Evolutionary conservation across 1,284 basidiomycete genomes (phyloP).

Genomic region (Lentinula novae-zelandiae): DNA sequence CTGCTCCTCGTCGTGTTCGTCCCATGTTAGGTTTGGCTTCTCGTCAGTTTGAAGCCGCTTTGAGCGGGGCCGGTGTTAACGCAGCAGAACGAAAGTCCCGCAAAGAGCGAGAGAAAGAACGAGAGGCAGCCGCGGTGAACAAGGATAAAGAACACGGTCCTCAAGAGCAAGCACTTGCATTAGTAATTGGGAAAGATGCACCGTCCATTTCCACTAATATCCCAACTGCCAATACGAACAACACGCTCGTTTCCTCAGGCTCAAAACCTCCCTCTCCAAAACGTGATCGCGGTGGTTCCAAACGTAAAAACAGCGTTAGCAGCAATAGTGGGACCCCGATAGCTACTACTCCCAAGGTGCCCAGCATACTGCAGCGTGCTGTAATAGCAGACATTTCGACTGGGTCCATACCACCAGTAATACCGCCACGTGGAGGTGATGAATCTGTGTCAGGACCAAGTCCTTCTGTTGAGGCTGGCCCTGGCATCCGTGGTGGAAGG

Average conservation of each 20-base stretch:
- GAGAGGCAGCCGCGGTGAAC: conserved; percentile 17
- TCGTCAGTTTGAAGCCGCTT: conserved; percentile 64
- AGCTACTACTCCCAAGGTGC: conserved; percentile 17
- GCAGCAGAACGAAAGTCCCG: conserved; percentile 29
- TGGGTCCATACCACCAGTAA: background rate
- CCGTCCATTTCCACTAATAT: conserved; percentile 18
- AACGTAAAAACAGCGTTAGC: conserved; percentile 11
- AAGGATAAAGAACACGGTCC: conserved; percentile 6
- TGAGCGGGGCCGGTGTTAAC: conserved; percentile 50
- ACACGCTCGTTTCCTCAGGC: background rate
- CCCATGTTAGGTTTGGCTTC: conserved; percentile 56
- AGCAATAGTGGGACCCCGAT: conserved; percentile 10
- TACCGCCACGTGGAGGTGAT: background rate
- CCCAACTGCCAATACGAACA: background rate
- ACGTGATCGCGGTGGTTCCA: conserved; percentile 9
- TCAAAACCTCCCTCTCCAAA: conserved; percentile 13
- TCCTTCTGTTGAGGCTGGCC: background rate
- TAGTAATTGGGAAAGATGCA: conserved; percentile 18
- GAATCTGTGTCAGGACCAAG: background rate
- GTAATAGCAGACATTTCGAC: background rate
- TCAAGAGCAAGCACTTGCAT: background rate
- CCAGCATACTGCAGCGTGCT: conserved; percentile 32
- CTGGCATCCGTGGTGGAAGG: background rate
- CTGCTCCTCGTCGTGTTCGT: conserved; percentile 37
- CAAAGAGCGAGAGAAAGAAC: conserved; percentile 23